Base-by-base conservation (phyloP, 805 yeast species). In the Metschnikowia picachoensis region DNA sequence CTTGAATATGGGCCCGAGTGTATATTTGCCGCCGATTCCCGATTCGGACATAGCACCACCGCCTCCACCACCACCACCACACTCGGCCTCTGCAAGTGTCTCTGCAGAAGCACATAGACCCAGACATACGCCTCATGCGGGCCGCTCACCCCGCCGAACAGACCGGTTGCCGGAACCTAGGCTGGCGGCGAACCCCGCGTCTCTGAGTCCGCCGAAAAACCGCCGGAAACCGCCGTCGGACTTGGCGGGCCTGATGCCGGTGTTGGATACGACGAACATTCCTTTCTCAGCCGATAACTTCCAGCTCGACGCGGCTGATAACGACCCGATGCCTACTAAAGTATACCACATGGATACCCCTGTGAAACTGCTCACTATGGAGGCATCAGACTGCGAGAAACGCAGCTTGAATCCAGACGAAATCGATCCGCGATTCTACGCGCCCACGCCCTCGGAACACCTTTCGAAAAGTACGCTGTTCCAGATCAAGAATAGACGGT, bases 361-460 rank as follows among this genome's bases (percentile, higher is more conserved):
- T 33, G 68, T 67, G 16, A 57, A 61, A 47, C 60, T 72, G 8
- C 56, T 70, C 39, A 58, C 67, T 0, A 48, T 51, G 33, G 50
- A 61, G 5, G 52, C 46, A 25, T 28, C 49, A 1, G 52, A 44
- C 6, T 47, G 55, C 36, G 41, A 39, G 11, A 41, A 30, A 13
- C 55, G 49, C 36, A 16, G 27, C 5, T 35, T 40, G 38, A 46
- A 49, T 17, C 48, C 54, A n/a, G 49, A 56, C 39, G 60, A 57
- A 14, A 59, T 65, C 14, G 62, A 60, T 31, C 71, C 73, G 7
- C 60, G 57, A 40, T 68, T 60, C 49, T 65, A 72, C 49, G 79
- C 80, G 0, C 80, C 80, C 4, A 67, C 77, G 0, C 79, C 80
- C 2, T 64, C 67, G 37, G 78, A 74, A 44, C 73, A 69, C 46